These are phyloP conservation scores for Fraxinus sp. DNA, from an alignment of 305 asterid species.

Conservation along the genomic window DNA sequence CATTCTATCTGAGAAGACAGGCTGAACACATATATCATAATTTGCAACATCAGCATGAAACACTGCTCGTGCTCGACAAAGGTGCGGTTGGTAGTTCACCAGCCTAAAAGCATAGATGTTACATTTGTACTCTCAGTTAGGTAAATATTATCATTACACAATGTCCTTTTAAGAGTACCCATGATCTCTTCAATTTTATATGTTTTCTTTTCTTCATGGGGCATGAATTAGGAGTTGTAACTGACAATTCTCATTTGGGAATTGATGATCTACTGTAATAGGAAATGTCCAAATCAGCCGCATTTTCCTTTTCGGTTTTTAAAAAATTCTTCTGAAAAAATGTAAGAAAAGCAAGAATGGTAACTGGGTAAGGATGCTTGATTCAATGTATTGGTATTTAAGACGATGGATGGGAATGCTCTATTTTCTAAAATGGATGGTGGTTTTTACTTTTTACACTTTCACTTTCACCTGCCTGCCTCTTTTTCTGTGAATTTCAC, in stretches of 20 bases:
- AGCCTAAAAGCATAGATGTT: background rate
- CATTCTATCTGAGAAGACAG: slow-evolving; percentile 42
- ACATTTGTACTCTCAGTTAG: background rate
- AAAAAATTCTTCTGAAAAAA: background rate
- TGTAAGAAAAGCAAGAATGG: background rate
- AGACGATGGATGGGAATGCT: background rate
- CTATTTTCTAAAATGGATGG: background rate
- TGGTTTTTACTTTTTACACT: background rate
- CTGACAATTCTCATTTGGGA: background rate
- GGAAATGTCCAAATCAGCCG: background rate
- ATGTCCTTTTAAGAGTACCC: background rate
- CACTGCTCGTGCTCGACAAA: background rate
- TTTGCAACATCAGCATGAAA: background rate
- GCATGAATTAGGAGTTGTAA: background rate
- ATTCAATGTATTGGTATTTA: background rate
- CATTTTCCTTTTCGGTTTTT: background rate
- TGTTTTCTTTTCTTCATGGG: background rate
- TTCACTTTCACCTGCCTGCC: background rate
- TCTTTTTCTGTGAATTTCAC: background rate
- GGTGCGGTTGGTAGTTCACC: background rate
- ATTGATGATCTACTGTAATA: background rate
- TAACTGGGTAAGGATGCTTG: background rate
- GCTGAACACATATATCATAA: slow-evolving; percentile 21
- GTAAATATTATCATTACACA: background rate
- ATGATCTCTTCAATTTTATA: background rate